phyloP scores from a whole-genome alignment of 192 early-diverging fungal genomes.

The Coemansia sp. region DNA sequence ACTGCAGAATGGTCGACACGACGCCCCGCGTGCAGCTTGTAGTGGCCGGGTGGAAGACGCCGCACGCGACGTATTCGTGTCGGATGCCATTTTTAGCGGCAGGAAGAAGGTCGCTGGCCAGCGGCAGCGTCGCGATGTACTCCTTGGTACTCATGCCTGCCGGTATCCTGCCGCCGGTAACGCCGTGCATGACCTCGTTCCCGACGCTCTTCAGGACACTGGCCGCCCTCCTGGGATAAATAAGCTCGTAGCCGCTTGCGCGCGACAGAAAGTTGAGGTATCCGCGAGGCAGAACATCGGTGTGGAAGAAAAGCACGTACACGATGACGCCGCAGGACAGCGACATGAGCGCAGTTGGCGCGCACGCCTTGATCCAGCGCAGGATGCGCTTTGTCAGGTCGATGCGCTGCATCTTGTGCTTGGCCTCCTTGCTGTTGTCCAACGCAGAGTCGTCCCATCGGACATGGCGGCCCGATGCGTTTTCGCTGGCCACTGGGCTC shows the following conservation, averaged over 20 bases:
- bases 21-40: slow-evolving; percentile 50
- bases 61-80: slow-evolving; percentile 59
- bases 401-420: slow-evolving; percentile 1
- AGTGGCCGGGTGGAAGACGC: slow-evolving; percentile 60
- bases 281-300: slow-evolving; percentile 56
- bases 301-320: slow-evolving; percentile 56
- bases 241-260: slow-evolving; percentile 30
- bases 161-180: slow-evolving; percentile 30
- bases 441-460: slow-evolving; percentile 20
- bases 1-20: slow-evolving; percentile 39
- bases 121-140: slow-evolving; percentile 54
- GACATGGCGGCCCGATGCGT: background rate
- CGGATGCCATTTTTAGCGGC: slow-evolving; percentile 43
- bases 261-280: slow-evolving; percentile 58
- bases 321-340: slow-evolving; percentile 35
- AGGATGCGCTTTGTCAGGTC: background rate
- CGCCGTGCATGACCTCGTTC: slow-evolving; percentile 5
- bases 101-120: slow-evolving; percentile 54
- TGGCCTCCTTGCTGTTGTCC: slow-evolving; percentile 18
- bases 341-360: slow-evolving; percentile 40
- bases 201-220: slow-evolving; percentile 18
- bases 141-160: slow-evolving; percentile 52
- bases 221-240: slow-evolving; percentile 18
- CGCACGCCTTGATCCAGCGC: slow-evolving; percentile 13
- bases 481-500: background rate